These are phyloP conservation scores for Pseudocohnilembus persalinus DNA, from an alignment of 169 alveolate species.

Conservation along the genomic window DNA sequence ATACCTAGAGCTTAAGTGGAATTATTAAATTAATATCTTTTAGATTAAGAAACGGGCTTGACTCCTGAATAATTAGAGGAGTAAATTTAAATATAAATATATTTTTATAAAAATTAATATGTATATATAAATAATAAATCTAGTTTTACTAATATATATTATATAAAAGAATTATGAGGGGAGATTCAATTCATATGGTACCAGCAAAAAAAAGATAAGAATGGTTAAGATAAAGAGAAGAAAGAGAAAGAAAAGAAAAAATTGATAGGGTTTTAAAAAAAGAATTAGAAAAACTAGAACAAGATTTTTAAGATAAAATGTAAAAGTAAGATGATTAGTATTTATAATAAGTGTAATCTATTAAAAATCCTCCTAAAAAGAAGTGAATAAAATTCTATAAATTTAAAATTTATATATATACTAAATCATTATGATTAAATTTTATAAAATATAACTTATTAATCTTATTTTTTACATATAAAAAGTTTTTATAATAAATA, in stretches of 20 bases:
- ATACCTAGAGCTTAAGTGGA: constrained; percentile 7
- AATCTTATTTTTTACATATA: too few species aligned
- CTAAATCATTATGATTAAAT: too few species aligned
- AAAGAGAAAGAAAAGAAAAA: constrained; percentile 28
- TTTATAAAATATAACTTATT: too few species aligned
- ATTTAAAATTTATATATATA: too few species aligned
- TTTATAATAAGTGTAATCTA: constrained; percentile 1
- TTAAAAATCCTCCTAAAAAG: constrained; percentile 25
- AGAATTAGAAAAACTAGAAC: constrained; percentile 9
- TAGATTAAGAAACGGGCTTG: constrained; percentile 25
- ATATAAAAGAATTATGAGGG: constrained; percentile 14
- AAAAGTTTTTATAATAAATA: too few species aligned
- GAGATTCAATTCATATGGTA: constrained; percentile 26
- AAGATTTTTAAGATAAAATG: constrained; percentile 9
- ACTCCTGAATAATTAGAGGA: constrained; percentile 32
- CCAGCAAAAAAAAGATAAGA: constrained; percentile 28
- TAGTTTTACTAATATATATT: neutral
- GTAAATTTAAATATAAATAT: neutral
- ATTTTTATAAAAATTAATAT: neutral
- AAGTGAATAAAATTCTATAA: constrained; percentile 12
- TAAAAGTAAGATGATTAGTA: constrained; percentile 10
- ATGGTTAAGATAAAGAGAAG: constrained; percentile 21
- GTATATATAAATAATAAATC: too few species aligned
- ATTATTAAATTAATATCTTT: constrained; percentile 4
- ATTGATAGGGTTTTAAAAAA: constrained; percentile 17